phyloP scores from a whole-genome alignment of 148 eudicot species.

The Rheum nobile region DNA sequence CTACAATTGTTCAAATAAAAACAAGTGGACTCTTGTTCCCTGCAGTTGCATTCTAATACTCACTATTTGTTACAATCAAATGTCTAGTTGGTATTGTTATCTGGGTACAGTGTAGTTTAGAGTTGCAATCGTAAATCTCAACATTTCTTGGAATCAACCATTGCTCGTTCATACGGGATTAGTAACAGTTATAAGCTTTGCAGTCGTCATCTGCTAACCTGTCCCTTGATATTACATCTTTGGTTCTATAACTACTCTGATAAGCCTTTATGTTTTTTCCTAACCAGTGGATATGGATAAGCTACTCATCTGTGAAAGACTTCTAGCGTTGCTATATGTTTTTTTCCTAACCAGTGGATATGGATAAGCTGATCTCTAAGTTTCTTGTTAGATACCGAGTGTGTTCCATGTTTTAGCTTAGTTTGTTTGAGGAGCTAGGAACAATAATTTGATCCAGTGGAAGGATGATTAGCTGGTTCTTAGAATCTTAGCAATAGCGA shows the following conservation, averaged over 20 bases:
- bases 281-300: not conserved
- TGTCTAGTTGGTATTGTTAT: not conserved
- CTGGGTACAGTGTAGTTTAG: not conserved
- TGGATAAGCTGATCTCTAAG: too few species aligned
- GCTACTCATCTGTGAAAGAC: not conserved
- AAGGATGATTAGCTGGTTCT: not conserved
- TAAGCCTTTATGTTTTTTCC: not conserved
- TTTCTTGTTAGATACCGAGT: too few species aligned
- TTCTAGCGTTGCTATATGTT: not conserved
- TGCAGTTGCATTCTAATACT: not conserved
- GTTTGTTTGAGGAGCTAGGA: too few species aligned
- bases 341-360: too few species aligned
- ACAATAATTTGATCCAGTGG: not conserved
- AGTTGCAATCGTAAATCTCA: not conserved
- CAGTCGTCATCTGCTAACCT: not conserved
- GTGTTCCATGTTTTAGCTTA: too few species aligned
- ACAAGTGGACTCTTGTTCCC: not conserved
- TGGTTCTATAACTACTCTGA: not conserved
- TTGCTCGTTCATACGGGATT: not conserved
- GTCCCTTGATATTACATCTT: not conserved
- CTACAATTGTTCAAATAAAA: not conserved
- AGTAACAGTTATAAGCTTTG: not conserved
- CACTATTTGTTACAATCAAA: not conserved
- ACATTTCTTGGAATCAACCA: not conserved
- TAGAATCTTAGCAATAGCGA: not conserved